phyloP scores from a whole-genome alignment of 2,329 filamentous ascomycete species.

The Ilyonectria mors-panacis region DNA sequence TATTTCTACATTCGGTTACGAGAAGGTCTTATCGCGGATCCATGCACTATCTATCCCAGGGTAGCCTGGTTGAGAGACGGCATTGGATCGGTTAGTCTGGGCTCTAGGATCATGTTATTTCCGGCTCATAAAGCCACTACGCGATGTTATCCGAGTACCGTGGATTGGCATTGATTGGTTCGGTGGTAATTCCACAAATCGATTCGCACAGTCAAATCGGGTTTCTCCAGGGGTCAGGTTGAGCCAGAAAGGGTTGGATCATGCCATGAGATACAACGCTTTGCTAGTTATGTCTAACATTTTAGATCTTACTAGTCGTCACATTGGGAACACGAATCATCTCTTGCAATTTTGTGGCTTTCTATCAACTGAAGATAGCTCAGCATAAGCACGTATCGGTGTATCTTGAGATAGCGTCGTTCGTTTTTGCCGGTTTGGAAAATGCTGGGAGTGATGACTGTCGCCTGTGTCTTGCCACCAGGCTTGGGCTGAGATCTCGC shows the following conservation, averaged over 20 bases:
- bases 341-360: neutral
- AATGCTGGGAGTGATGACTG: too few relatives aligned
- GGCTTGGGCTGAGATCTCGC: too few relatives aligned
- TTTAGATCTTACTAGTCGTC: neutral
- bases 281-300: neutral
- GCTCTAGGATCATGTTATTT: neutral
- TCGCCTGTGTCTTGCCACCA: too few relatives aligned
- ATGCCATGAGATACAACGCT: neutral
- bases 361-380: neutral
- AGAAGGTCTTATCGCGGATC: neutral
- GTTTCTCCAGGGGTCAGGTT: neutral
- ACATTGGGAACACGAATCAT: neutral
- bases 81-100: neutral
- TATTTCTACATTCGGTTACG: neutral
- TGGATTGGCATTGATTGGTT: neutral
- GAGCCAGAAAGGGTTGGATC: neutral
- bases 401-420: neutral
- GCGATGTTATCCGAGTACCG: neutral
- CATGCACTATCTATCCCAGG: neutral
- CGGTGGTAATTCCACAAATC: neutral
- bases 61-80: neutral
- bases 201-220: neutral
- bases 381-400: neutral
- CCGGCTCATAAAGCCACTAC: neutral
- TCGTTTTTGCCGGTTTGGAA: neutral